Base-by-base conservation (phyloP, 805 yeast genomes). In the Cephaloascus fragrans region DNA sequence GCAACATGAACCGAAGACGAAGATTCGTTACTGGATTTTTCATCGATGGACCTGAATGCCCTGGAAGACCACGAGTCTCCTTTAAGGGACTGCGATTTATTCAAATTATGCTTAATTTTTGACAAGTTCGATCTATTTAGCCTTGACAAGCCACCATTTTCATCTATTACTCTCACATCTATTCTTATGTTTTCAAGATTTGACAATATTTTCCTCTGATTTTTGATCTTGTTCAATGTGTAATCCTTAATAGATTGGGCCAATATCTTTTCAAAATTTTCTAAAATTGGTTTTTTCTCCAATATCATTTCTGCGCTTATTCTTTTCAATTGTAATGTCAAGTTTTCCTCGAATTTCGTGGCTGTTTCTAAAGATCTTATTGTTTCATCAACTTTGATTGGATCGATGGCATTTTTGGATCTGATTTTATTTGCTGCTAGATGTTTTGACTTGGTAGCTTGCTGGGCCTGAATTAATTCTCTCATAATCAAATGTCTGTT, bases 401-500 rank as follows among this genome's bases (percentile, higher is more conserved):
- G 96, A 50, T 83, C 90, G 38, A 87, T 79, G 37, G 83, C 77
- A 28, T 87, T 67, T 49, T 74, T 79, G 39, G 76, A 76, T 48
- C 85, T 83, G 40, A 87, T 69, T 50, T 80, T 79, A 6, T 75
- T 69, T 1, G 95, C 94, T 3, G 75, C 69, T 37, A 76, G 73
- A 50, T 85, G 95, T 50, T 77, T 83, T 23, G 73, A 61, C 47
- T 73, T 77, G 1, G 95, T 77, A 41, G 69, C 75, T 5, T 78
- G 75, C 56, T 89, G 95, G 2, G 96, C 89, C 52, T 76, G 83
- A 26, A 75, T 51, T 38, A 87, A 65, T 47, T 93, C 98, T 39
- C 97, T 73, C 96, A 93, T 93, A 31, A 90, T 61, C 41, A 93
- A 67, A 56, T 93, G 96, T 42, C 98, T 71, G 59, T 90, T 89